phyloP scores from a whole-genome alignment of 1,139 yeast genomes.

The Yamadazyma taylorii region DNA sequence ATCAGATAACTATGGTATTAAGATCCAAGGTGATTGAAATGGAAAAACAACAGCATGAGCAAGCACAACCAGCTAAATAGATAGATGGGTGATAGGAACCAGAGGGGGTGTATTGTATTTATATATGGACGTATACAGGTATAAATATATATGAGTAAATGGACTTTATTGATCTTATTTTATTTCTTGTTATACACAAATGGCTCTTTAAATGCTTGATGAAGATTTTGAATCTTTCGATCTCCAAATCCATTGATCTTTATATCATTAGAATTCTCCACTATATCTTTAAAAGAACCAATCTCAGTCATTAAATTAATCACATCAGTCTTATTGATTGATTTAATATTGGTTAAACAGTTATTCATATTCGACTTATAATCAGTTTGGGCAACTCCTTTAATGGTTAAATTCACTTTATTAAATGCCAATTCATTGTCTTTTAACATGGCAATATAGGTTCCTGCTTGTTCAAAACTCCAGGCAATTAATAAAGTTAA shows the following conservation, averaged over 20 bases:
- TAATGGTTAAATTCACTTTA: constrained; percentile 29
- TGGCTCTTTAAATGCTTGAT: constrained; percentile 50
- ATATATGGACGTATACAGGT: no score
- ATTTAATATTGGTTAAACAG: constrained; percentile 50
- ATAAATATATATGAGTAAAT: no score
- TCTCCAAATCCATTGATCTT: constrained; percentile 56
- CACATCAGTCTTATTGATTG: constrained; percentile 62
- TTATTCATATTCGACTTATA: constrained; percentile 52
- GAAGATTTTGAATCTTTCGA: constrained; percentile 47
- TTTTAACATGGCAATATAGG: constrained; percentile 59
- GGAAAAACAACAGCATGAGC: constrained; percentile 32
- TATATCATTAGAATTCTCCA: constrained; percentile 31
- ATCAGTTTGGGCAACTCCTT: constrained; percentile 44
- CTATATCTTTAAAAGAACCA: constrained; percentile 51
- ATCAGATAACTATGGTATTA: constrained; percentile 54
- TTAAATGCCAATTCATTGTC: constrained; percentile 41
- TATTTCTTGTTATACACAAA: constrained; percentile 46
- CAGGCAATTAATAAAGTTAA: constrained; percentile 75
- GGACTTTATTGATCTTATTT: constrained; percentile 5
- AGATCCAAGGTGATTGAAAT: constrained; percentile 44
- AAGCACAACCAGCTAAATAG: constrained; percentile 2
- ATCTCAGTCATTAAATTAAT: constrained; percentile 52
- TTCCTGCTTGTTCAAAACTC: constrained; percentile 85
- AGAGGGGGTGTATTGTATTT: no score
- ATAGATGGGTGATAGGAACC: no score